Evolutionary conservation across 768 basidiomycete genomes (phyloP).

Genomic region (Sistotremastrum suecicum): DNA sequence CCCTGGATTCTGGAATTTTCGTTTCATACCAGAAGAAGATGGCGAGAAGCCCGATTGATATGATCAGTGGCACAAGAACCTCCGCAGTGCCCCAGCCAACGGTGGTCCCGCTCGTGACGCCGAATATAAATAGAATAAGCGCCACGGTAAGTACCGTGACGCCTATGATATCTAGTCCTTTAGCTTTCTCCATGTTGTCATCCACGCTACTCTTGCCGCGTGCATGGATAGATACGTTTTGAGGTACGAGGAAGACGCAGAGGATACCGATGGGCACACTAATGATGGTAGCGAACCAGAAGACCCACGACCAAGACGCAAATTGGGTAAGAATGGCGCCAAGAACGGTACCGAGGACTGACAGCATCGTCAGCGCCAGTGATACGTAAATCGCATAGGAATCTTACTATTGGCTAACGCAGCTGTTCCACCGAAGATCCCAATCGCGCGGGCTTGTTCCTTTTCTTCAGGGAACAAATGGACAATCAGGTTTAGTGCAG

Average conservation of each 20-base stretch:
- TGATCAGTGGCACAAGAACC: conserved; percentile 32
- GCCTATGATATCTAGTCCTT: too few relatives aligned
- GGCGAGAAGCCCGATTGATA: conserved; percentile 25
- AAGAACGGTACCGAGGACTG: conserved; percentile 27
- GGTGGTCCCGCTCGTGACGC: conserved; percentile 28
- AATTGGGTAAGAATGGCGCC: conserved; percentile 29
- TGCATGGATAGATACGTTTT: not conserved
- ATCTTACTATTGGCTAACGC: conserved; percentile 29
- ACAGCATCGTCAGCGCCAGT: not conserved
- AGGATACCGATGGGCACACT: conserved; percentile 19
- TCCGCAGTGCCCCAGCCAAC: conserved; percentile 32
- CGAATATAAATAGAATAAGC: conserved; percentile 21
- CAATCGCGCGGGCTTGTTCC: conserved; percentile 34
- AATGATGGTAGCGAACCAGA: conserved; percentile 32
- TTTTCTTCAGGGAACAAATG: conserved; percentile 32
- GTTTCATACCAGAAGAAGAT: conserved; percentile 41
- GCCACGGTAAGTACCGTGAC: conserved; percentile 6
- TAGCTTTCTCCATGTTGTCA: too few relatives aligned
- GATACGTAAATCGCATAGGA: not conserved
- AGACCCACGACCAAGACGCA: conserved; percentile 35
- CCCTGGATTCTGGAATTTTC: conserved; percentile 21
- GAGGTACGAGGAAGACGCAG: conserved; percentile 23
- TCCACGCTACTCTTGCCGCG: too few relatives aligned
- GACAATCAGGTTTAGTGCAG: conserved; percentile 35
- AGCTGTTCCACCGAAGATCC: conserved; percentile 30